Conservation (phyloP, 129 eudicot species). For the Chrysanthemum makinoi region DNA sequence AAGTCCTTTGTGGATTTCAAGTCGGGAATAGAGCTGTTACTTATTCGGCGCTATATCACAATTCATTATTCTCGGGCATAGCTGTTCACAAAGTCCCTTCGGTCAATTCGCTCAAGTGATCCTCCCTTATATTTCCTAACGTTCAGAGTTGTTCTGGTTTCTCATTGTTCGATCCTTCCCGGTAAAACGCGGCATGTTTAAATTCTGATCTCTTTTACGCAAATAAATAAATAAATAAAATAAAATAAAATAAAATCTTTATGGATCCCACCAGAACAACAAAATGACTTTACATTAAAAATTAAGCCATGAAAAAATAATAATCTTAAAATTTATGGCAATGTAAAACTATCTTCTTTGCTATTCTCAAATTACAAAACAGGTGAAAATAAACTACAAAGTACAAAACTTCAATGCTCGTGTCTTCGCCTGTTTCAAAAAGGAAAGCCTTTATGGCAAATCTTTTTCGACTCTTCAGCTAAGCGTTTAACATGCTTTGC, state of each 20-base stretch:
- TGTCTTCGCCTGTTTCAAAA: constrained; percentile 32
- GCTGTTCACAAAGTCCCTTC: no score
- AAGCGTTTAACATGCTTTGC: constrained; percentile 54
- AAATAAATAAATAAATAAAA: not conserved
- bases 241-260: not conserved
- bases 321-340: constrained; percentile 1
- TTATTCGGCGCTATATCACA: no score
- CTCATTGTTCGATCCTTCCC: no score
- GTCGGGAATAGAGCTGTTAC: no score
- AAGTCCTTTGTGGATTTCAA: no score
- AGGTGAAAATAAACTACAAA: not conserved
- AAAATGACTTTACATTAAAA: constrained; percentile 14
- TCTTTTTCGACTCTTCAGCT: constrained; percentile 53
- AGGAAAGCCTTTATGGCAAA: constrained; percentile 41
- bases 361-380: not conserved
- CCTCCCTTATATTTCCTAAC: no score
- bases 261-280: not conserved
- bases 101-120: no score
- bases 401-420: not conserved
- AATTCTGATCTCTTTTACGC: no score
- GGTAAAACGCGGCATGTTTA: no score
- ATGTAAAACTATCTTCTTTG: constrained; percentile 12
- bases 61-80: no score
- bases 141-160: no score
- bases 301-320: not conserved